These are phyloP conservation scores for Asterophora lycoperdoides DNA, from an alignment of 768 basidiomycete genomes.

Conservation along the genomic window DNA sequence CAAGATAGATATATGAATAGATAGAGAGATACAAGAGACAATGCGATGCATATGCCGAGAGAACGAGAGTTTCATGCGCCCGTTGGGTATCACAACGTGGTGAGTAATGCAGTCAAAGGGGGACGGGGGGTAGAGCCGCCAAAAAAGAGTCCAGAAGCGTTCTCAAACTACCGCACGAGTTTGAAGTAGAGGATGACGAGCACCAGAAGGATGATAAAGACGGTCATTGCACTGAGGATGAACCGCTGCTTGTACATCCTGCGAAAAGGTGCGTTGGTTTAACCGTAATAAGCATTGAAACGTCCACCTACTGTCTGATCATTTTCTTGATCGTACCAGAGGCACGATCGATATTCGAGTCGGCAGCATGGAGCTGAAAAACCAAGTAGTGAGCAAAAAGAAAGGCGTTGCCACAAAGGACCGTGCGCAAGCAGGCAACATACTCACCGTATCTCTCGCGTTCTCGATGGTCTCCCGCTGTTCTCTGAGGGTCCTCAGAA, in stretches of 20 bases:
- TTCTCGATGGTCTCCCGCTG: conserved; percentile 93
- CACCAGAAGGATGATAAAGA: conserved; percentile 74
- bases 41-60: background rate
- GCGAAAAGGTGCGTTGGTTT: background rate
- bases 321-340: conserved; percentile 88
- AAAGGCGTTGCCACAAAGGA: background rate
- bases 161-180: conserved; percentile 20
- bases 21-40: background rate
- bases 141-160: background rate
- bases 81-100: background rate
- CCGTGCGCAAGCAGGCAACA: background rate
- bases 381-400: background rate
- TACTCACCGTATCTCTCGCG: conserved; percentile 71
- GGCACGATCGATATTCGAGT: conserved; percentile 82
- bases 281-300: background rate
- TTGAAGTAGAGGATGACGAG: conserved; percentile 67
- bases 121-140: background rate
- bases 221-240: conserved; percentile 71
- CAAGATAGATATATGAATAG: conserved; percentile 2
- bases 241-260: conserved; percentile 93
- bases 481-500: conserved; percentile 68
- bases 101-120: background rate
- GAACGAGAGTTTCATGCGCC: background rate
- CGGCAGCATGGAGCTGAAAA: conserved; percentile 69
- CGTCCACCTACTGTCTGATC: conserved; percentile 71